phyloP scores from a whole-genome alignment of 2,329 filamentous ascomycete species.

The Ophiocordyceps camponoti-saundersi region DNA sequence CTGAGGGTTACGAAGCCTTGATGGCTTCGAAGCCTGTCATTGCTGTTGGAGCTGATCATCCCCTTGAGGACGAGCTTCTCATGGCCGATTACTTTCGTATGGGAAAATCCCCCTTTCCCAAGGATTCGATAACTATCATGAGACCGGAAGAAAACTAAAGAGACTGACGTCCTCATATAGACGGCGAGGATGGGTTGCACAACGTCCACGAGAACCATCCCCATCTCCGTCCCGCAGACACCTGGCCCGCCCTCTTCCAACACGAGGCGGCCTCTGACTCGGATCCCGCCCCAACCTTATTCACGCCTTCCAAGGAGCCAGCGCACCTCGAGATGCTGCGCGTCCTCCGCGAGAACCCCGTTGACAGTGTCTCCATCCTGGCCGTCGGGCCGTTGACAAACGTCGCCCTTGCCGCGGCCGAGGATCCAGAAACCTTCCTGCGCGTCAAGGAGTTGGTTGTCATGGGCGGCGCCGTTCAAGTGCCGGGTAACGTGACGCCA shows the following conservation, averaged over 20 bases:
- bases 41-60: conserved; percentile 72
- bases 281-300: conserved; percentile 38
- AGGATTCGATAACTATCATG: not conserved
- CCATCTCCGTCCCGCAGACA: conserved; percentile 55
- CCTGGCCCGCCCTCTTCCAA: conserved; percentile 53
- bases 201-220: conserved; percentile 60
- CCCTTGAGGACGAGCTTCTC: conserved; percentile 67
- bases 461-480: conserved; percentile 78
- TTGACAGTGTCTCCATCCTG: conserved; percentile 75
- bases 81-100: conserved; percentile 77
- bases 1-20: conserved; percentile 57
- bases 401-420: conserved; percentile 69
- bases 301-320: conserved; percentile 56
- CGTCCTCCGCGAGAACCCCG: conserved; percentile 64
- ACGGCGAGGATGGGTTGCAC: conserved; percentile 61
- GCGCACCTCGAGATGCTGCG: conserved; percentile 83
- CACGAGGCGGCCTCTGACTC: conserved; percentile 11
- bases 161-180: conserved; percentile 21
- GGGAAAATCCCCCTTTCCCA: conserved; percentile 11
- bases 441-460: conserved; percentile 80
- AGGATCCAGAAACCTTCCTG: conserved; percentile 80
- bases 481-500: conserved; percentile 70
- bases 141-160: not conserved
- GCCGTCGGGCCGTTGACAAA: conserved; percentile 90
- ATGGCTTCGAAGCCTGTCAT: conserved; percentile 62